Evolutionary conservation across 2,329 filamentous ascomycete genomes (phyloP), one percentile per base, ranked within the genome.

Genomic region (Talaromyces sp.): DNA sequence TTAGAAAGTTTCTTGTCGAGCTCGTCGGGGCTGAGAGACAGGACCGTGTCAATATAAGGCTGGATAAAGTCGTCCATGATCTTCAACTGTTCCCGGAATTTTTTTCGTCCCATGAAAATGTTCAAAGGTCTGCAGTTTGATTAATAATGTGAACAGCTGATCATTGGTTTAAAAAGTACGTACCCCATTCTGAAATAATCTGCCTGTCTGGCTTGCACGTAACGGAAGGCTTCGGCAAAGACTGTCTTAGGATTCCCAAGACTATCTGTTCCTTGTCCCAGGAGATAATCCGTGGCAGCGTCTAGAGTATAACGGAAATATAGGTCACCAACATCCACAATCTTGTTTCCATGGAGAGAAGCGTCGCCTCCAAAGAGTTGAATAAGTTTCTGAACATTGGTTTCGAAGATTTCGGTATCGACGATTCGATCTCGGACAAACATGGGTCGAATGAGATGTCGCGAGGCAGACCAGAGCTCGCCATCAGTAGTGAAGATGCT

Each of bases 341-440:
- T 62, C 32, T 55, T 82, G 75, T 25, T 85, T 78, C 13, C 88
- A 86, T 71, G 95, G 90, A 0, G 89, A 92, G 7, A 86, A 86
- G 74, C 87, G 88, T 55, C 57, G 22, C 62, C 62, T 7, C 59
- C 55, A 64, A 95, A 84, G 66, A 88, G 81, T 13, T 80, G 77
- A 68, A 92, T 84, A 15, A 95, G 78, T 0, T 84, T 82, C 69
- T 89, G 81, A 25, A 90, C 81, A 69, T 93, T 89, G 28, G 81
- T 79, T 75, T 95, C 91, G 70, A 95, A 93, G 63, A 86, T 88
- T 60, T 90, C 81, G 63, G 95, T 77, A 72, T 97, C 91, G 61
- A 89, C 90, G 22, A 96, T 85, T 11, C 92, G 88, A 70, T 96
- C 91, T 67, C 89, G 89, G 69, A 91, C 86, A 75, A 97, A 96